These are phyloP conservation scores for Suhomyces kunorum DNA, from an alignment of 1,139 yeast species.

Conservation along the genomic window DNA sequence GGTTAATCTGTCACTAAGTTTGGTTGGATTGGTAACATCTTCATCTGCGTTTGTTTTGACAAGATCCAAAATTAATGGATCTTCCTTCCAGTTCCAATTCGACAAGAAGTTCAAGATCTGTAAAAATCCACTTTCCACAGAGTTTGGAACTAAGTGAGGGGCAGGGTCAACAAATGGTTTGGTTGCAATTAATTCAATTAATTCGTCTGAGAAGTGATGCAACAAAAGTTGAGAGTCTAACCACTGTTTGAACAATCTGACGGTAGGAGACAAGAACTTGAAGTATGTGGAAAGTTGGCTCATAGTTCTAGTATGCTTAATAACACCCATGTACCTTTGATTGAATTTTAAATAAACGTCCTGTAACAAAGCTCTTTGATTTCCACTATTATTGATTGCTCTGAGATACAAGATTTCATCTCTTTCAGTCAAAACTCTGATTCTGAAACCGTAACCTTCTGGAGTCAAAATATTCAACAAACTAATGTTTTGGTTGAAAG, in stretches of 20 bases:
- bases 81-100: slow-evolving; percentile 93
- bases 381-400: slow-evolving; percentile 62
- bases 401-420: slow-evolving; percentile 74
- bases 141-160: slow-evolving; percentile 77
- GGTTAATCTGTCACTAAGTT: slow-evolving; percentile 64
- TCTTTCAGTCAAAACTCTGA: slow-evolving; percentile 75
- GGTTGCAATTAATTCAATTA: slow-evolving; percentile 78
- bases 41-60: slow-evolving; percentile 45
- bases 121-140: slow-evolving; percentile 78
- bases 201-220: slow-evolving; percentile 71
- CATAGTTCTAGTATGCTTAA: slow-evolving; percentile 82
- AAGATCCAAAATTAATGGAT: slow-evolving; percentile 76
- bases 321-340: slow-evolving; percentile 64
- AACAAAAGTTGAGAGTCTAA: slow-evolving; percentile 68
- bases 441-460: slow-evolving; percentile 81
- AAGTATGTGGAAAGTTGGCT: slow-evolving; percentile 70
- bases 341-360: slow-evolving; percentile 64
- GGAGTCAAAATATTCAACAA: slow-evolving; percentile 72
- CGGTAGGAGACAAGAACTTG: slow-evolving; percentile 77
- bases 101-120: slow-evolving; percentile 72
- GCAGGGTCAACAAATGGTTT: slow-evolving; percentile 86
- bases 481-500: slow-evolving; percentile 60
- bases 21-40: slow-evolving; percentile 24
- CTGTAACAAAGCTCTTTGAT: slow-evolving; percentile 60
- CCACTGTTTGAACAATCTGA: slow-evolving; percentile 86